Base-by-base conservation (phyloP, 805 yeast species). In the Ogataea methylovora region DNA sequence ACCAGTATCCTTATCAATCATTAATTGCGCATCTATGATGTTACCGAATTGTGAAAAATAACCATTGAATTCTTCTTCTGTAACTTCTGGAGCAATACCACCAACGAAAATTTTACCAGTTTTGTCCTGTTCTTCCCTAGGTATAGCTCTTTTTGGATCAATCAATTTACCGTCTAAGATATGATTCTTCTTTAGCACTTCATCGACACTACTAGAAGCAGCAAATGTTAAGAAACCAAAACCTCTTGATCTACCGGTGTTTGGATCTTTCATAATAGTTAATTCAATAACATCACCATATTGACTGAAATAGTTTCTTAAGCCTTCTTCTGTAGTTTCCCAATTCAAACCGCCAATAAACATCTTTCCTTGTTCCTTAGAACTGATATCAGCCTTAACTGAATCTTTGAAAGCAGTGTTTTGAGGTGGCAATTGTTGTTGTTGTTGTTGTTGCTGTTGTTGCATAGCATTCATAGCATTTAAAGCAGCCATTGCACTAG, bases 41-140 rank as follows among this genome's bases (percentile, higher is more conserved):
- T 77, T 76, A 47, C 97, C 97, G 59, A 80, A 90, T 60, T 81
- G 81, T 36, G 84, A 74, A 53, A 90, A 90, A 58, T 84, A 87
- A 33, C 73, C 79, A 56, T 80, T 81, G 60, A 90, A 92, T 44
- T 88, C 97, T 44, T 74, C 74, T 48, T 94, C 96, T 42, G 87
- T 86, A 34, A 88, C 95, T 53, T 85, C 90, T 15, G 94, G 84
- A 35, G 94, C 88, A 40, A 90, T 83, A 46, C 98, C 98, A 45
- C 98, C 98, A 27, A 90, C 97, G 53, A 90, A 90, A 45, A 90
- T 88, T 64, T 90, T 90, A 47, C 97, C 95, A 13, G 95, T 86
- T 56, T 84, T 84, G 55, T 88, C 96, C 60, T 90, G 98, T 58
- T 90, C 97, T 55, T 90, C 97, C 57, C 85, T 82, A 24, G 97